Percentiles rank a stretch among this genome's conserved stretches.
phyloP scores from a whole-genome alignment of 139 green algal species.

The Tetraselmis chui region DNA sequence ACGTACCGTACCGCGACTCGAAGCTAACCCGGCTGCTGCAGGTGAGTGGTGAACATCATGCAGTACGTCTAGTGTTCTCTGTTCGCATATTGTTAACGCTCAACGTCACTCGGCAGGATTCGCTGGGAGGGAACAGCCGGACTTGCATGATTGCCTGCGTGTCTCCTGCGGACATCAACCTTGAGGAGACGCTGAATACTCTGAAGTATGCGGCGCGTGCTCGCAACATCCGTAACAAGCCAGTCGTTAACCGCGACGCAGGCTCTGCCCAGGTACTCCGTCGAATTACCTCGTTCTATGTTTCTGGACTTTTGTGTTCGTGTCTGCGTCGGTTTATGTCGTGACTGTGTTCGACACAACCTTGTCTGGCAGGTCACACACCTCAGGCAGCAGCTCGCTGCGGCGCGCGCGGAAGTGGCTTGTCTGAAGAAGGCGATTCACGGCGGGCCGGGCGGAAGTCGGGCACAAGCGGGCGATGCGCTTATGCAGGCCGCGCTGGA shows the following conservation, averaged over 20 bases:
- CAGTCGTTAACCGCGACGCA: slow-evolving; percentile 84
- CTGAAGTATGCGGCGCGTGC: slow-evolving; percentile 74
- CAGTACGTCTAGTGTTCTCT: too few relatives aligned
- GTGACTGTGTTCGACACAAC: too few relatives aligned
- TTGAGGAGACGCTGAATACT: slow-evolving; percentile 86
- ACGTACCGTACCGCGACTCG: slow-evolving; percentile 83
- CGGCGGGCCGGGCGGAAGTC: background rate
- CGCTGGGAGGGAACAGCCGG: slow-evolving; percentile 86
- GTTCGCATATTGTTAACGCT: slow-evolving; percentile 3
- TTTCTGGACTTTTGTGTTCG: too few relatives aligned
- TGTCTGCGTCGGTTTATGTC: too few relatives aligned
- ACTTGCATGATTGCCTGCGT: slow-evolving; percentile 95
- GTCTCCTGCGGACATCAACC: slow-evolving; percentile 76
- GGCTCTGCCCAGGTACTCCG: slow-evolving; percentile 3
- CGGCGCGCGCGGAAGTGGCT: slow-evolving; percentile 42
- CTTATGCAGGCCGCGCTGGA: slow-evolving; percentile 37
- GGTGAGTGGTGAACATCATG: slow-evolving; percentile 18
- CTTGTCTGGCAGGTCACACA: slow-evolving; percentile 61
- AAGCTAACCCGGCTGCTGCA: slow-evolving; percentile 94
- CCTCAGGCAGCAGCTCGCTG: slow-evolving; percentile 67
- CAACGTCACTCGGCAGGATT: slow-evolving; percentile 63
- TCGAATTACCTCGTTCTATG: too few relatives aligned
- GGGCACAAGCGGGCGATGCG: background rate
- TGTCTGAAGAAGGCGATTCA: slow-evolving; percentile 26
- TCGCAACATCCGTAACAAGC: slow-evolving; percentile 92